Evolutionary conservation across 306 rosid species (phyloP).

Genomic region (Adenanthera pavonina): DNA sequence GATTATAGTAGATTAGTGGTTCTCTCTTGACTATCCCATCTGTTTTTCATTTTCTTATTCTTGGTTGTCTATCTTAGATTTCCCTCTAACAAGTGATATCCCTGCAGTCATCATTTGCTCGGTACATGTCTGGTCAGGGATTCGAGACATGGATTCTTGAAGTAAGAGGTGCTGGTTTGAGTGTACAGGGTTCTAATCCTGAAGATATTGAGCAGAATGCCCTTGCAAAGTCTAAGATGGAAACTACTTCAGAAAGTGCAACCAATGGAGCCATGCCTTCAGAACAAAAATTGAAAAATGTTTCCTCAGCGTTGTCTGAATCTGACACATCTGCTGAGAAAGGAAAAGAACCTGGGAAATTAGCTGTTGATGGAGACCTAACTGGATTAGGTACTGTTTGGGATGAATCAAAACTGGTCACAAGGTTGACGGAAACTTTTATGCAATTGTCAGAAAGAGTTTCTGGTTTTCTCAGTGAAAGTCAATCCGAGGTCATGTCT

Average conservation of each 20-base stretch:
- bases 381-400: slow-evolving; percentile 60
- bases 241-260: slow-evolving; percentile 59
- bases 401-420: slow-evolving; percentile 78
- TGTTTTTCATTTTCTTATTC: not conserved
- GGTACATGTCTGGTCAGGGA: slow-evolving; percentile 92
- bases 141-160: slow-evolving; percentile 98
- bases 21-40: not conserved
- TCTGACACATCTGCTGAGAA: slow-evolving; percentile 48
- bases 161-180: slow-evolving; percentile 97
- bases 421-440: slow-evolving; percentile 74
- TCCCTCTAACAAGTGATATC: slow-evolving; percentile 41
- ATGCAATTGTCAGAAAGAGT: slow-evolving; percentile 75
- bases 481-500: slow-evolving; percentile 77
- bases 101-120: slow-evolving; percentile 93
- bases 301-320: slow-evolving; percentile 41
- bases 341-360: slow-evolving; percentile 48
- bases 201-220: slow-evolving; percentile 70
- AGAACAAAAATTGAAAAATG: slow-evolving; percentile 52
- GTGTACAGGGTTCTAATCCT: slow-evolving; percentile 56
- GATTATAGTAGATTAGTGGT: slow-evolving; percentile 18
- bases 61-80: slow-evolving; percentile 30
- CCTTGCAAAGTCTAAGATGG: slow-evolving; percentile 71
- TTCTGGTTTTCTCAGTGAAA: slow-evolving; percentile 90
- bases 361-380: slow-evolving; percentile 46
- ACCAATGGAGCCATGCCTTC: slow-evolving; percentile 55